Conservation (phyloP, 345 rosid genomes). For the Microcos paniculata region DNA sequence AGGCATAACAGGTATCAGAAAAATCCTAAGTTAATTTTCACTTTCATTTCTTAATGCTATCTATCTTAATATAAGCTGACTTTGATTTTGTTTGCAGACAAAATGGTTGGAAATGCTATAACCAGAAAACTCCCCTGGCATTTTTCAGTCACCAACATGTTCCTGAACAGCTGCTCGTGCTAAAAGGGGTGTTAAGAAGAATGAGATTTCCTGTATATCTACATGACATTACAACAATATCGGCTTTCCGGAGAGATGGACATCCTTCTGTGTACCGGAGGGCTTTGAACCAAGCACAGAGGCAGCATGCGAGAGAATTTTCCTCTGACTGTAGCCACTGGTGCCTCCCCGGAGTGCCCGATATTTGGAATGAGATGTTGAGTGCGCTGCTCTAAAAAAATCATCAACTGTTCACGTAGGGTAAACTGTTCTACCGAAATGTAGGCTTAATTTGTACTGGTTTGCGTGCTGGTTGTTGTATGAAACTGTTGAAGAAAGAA, state of each 20-base stretch:
- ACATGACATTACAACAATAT: conserved; percentile 79
- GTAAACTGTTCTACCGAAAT: conserved; percentile 22
- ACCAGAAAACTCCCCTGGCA: conserved; percentile 69
- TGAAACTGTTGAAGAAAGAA: conserved; percentile 13
- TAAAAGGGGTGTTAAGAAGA: conserved; percentile 60
- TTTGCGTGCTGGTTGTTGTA: conserved; percentile 17
- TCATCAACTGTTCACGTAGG: background rate
- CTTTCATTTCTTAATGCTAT: background rate
- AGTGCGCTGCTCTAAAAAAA: conserved; percentile 41
- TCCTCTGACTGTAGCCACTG: conserved; percentile 93
- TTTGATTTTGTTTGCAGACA: conserved; percentile 39
- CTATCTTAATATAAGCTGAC: background rate
- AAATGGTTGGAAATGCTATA: conserved; percentile 85
- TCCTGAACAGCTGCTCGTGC: conserved; percentile 60
- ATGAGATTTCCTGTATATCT: conserved; percentile 78
- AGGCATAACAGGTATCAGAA: conserved; percentile 57
- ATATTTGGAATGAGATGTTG: conserved; percentile 92
- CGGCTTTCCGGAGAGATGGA: conserved; percentile 79
- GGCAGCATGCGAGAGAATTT: conserved; percentile 39
- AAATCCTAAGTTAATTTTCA: background rate
- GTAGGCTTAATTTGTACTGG: background rate
- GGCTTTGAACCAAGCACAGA: conserved; percentile 49
- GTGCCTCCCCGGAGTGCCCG: conserved; percentile 98
- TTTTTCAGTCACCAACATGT: conserved; percentile 56
- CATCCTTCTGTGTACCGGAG: conserved; percentile 89